Evolutionary conservation across 2,329 filamentous ascomycete genomes (phyloP).

Genomic region (Diaporthe vaccinii): DNA sequence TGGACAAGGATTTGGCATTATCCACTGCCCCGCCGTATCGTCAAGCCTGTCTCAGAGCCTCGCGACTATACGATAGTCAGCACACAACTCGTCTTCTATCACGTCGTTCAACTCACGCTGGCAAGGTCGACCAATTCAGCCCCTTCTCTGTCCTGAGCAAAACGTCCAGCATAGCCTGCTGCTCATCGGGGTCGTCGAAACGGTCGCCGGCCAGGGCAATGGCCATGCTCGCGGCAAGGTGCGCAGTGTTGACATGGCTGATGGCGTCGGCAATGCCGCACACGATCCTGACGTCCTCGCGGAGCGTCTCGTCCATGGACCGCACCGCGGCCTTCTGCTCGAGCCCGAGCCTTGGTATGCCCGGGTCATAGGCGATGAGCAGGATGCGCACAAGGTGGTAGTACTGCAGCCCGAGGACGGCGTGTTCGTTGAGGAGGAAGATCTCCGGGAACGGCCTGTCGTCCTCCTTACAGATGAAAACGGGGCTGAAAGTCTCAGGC

Average conservation of each 20-base stretch:
- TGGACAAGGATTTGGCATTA: neutral
- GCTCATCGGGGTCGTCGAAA: conserved; percentile 49
- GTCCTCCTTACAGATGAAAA: conserved; percentile 41
- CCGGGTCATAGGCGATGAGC: conserved; percentile 45
- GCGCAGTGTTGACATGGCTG: conserved; percentile 43
- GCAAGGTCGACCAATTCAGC: conserved; percentile 40
- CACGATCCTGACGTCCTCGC: conserved; percentile 46
- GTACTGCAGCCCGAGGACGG: conserved; percentile 47
- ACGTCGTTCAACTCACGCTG: conserved; percentile 27
- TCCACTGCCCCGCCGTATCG: no score
- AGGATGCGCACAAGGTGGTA: conserved; percentile 49
- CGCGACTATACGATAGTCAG: neutral
- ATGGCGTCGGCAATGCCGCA: conserved; percentile 47
- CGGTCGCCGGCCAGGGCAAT: conserved; percentile 52
- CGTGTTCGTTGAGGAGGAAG: conserved; percentile 45
- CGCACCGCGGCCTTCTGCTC: conserved; percentile 39
- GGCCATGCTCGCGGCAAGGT: conserved; percentile 47
- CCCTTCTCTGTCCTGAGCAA: conserved; percentile 49
- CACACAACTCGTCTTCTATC: neutral
- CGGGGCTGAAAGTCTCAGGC: conserved; percentile 46
- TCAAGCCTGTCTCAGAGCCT: conserved; percentile 9
- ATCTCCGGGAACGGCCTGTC: conserved; percentile 45
- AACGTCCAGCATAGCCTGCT: conserved; percentile 48
- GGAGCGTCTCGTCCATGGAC: conserved; percentile 43
- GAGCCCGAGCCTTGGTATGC: conserved; percentile 44